Base-by-base conservation (phyloP, 179 eudicot species). In the Corrigiola litoralis region DNA sequence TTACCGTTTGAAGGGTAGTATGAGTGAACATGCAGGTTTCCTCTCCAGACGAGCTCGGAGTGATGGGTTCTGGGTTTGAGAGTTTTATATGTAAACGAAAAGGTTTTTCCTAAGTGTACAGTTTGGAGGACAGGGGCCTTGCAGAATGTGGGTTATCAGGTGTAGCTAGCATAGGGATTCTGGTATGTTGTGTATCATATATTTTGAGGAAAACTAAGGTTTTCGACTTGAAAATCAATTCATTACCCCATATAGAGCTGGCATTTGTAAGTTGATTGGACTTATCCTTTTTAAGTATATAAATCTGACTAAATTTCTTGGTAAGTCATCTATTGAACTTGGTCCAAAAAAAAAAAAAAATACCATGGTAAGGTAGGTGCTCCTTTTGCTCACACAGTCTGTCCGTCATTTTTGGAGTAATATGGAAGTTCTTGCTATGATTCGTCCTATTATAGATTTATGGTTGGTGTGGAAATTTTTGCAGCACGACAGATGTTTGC, bases 1-100 rank as follows among this genome's bases (percentile, higher is more conserved):
- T 53, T 83, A 84, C 49, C 81, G 87, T 63, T 71, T 87, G 48
- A 85, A 83, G 62, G 91, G 97, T 25, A 89, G 97, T 63, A 77
- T 85, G 95, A 89, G 97, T 28, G 97, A 91, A 71, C 91, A 85
- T 57, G 86, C 91, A 12, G 87, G 91, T 28, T 68, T 82, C 31
- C 76, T 84, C 32, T 65, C 81, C 0, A 79, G 75, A 63, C 80
- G 85, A 52, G 70, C 33, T 57, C 72, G 88, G 80, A 79, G 75
- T 50, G 81, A 80, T 23, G 69, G 77, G 47, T 71, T 61, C 46
- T 44, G 77, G 83, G 68, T 64, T 68, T 82, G 85, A 87, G 59
- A 74, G 73, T 53, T 75, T 78, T 72, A 32, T 41, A 20, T 47
- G 47, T 48, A 53, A 40, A 54, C 46, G 27, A 63, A 46, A 66